phyloP scores from a whole-genome alignment of 495 filamentous ascomycete genomes.

The Cercophora samala region DNA sequence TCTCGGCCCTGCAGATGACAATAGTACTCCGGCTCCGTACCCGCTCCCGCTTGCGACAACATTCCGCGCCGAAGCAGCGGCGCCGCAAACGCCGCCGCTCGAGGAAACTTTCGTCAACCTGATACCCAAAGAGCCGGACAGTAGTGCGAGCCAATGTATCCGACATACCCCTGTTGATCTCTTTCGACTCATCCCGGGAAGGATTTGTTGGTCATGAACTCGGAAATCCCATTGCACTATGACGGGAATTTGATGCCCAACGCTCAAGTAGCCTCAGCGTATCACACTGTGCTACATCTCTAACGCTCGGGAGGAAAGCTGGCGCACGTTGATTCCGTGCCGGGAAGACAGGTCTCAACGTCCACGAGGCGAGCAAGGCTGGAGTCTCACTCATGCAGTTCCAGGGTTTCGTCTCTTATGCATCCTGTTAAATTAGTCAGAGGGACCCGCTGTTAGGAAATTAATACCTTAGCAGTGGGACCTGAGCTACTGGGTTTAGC shows the following conservation, averaged over 20 bases:
- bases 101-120: not conserved
- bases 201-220: not conserved
- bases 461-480: too few relatives aligned
- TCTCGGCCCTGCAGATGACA: not conserved
- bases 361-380: not conserved
- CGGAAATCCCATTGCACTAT: not conserved
- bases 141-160: not conserved
- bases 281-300: not conserved
- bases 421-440: too few relatives aligned
- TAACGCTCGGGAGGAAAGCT: not conserved
- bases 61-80: not conserved
- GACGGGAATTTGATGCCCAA: not conserved
- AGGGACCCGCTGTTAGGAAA: too few relatives aligned
- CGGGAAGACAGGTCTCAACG: not conserved
- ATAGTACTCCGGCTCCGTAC: not conserved
- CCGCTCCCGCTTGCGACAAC: not conserved
- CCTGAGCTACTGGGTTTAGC: too few relatives aligned
- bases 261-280: not conserved
- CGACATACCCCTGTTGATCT: not conserved
- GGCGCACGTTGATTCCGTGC: not conserved
- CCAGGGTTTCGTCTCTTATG: too few relatives aligned
- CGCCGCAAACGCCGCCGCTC: not conserved
- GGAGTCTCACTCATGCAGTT: not conserved
- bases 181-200: not conserved
- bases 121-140: not conserved